Conservation (phyloP, 1,284 basidiomycete genomes). For the Termitomyces sp. region DNA sequence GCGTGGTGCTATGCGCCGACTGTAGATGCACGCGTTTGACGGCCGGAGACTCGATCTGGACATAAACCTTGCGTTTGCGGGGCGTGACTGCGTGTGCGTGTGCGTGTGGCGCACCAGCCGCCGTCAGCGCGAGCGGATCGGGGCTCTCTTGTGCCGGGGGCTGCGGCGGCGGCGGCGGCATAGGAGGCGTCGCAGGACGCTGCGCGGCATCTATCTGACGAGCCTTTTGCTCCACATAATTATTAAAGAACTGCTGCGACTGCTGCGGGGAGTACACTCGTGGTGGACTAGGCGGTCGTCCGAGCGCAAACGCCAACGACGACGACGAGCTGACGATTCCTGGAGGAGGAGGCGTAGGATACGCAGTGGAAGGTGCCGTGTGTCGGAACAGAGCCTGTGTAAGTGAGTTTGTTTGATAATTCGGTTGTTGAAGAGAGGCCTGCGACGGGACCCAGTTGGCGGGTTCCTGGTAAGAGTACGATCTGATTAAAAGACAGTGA, state of each 20-base stretch:
- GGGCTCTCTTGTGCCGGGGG: conserved; percentile 34
- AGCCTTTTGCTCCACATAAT: conserved; percentile 55
- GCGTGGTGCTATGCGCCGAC: conserved; percentile 17
- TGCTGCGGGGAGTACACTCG: conserved; percentile 46
- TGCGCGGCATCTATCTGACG: conserved; percentile 24
- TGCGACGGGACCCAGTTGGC: conserved; percentile 31
- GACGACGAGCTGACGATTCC: conserved; percentile 60
- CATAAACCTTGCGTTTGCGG: conserved; percentile 39
- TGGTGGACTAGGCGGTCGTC: conserved; percentile 33
- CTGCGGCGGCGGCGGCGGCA: conserved; percentile 14
- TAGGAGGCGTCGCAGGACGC: conserved; percentile 15
- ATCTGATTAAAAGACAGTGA: conserved; percentile 23
- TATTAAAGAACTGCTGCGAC: conserved; percentile 57
- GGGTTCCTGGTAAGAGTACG: conserved; percentile 38
- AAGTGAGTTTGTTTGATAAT: conserved; percentile 49
- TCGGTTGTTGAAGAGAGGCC: conserved; percentile 35
- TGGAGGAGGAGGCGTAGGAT: conserved; percentile 66
- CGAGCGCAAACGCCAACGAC: conserved; percentile 68
- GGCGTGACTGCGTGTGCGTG: conserved; percentile 46
- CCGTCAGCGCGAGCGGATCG: conserved; percentile 44
- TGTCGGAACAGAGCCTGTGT: conserved; percentile 61
- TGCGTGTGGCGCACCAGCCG: conserved; percentile 16
- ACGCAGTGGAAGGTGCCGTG: conserved; percentile 50
- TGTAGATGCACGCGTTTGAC: conserved; percentile 45
- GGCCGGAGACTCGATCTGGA: conserved; percentile 45